These are phyloP conservation scores for Rhynchospora tenuis DNA, from an alignment of 176 grass and related monocot species.

Conservation along the genomic window DNA sequence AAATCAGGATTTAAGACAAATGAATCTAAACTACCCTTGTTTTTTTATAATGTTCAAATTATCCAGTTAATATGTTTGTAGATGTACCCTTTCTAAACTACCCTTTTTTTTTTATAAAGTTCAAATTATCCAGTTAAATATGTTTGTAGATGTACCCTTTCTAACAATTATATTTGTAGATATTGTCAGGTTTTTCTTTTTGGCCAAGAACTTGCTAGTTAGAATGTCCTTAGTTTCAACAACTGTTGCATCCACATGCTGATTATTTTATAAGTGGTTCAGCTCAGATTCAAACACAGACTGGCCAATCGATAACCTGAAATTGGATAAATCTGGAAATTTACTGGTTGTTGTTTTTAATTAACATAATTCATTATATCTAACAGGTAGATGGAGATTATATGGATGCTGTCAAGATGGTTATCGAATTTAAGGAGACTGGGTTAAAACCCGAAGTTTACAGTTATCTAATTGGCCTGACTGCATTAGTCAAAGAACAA, in stretches of 20 bases:
- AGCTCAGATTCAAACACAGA: neutral
- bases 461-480: slow-evolving; percentile 83
- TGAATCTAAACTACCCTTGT: neutral
- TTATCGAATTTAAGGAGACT: slow-evolving; percentile 78
- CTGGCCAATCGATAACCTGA: neutral
- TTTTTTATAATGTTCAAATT: neutral
- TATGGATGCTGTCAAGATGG: slow-evolving; percentile 53
- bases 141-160: neutral
- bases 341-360: neutral
- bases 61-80: neutral
- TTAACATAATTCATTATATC: slow-evolving; percentile 18
- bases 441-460: slow-evolving; percentile 75
- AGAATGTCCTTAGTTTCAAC: neutral
- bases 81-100: neutral
- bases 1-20: neutral
- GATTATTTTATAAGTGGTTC: neutral
- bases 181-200: neutral
- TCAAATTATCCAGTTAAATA: neutral
- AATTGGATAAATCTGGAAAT: neutral
- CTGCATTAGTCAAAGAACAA: slow-evolving; percentile 93
- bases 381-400: slow-evolving; percentile 81
- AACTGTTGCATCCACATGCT: neutral
- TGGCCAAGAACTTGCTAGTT: neutral
- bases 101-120: neutral
- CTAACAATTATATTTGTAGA: neutral